A percentile compares a stretch with the other conserved stretches of the same genome.
Conservation (phyloP, 371 early-diverging fungal species). For the Mortierella sp. region DNA sequence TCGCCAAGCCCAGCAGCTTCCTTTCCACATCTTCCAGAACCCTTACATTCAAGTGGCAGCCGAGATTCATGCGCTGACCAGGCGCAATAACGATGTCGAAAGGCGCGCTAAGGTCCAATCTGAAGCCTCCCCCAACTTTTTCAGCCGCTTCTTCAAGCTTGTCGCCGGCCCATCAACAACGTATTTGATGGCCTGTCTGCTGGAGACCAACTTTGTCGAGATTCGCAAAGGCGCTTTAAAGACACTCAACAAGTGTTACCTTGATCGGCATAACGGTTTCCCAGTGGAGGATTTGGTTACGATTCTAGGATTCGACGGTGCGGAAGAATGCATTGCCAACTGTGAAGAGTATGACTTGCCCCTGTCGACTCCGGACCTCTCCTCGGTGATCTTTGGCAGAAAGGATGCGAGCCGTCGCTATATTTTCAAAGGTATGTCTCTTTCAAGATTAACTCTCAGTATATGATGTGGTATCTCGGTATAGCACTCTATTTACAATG, state of each 20-base stretch:
- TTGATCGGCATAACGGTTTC: slow-evolving; percentile 63
- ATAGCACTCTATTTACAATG: no score
- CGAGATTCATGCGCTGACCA: slow-evolving; percentile 72
- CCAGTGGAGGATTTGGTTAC: slow-evolving; percentile 62
- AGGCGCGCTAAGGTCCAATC: slow-evolving; percentile 60
- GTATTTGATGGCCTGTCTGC: slow-evolving; percentile 82
- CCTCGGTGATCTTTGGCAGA: slow-evolving; percentile 35
- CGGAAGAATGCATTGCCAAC: slow-evolving; percentile 60
- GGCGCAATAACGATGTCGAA: slow-evolving; percentile 68
- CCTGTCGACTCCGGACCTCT: slow-evolving; percentile 13
- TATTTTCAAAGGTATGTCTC: slow-evolving; percentile 34
- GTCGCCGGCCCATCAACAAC: slow-evolving; percentile 71
- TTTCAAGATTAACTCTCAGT: neutral
- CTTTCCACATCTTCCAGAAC: slow-evolving; percentile 65
- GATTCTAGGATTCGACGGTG: slow-evolving; percentile 71
- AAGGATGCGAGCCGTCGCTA: slow-evolving; percentile 21
- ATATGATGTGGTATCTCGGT: no score
- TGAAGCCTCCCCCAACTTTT: slow-evolving; percentile 76
- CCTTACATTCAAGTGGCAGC: slow-evolving; percentile 80
- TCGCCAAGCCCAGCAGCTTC: slow-evolving; percentile 73
- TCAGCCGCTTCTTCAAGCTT: slow-evolving; percentile 77
- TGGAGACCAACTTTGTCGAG: slow-evolving; percentile 80
- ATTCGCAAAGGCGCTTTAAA: slow-evolving; percentile 83
- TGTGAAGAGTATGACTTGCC: slow-evolving; percentile 44
- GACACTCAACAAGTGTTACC: slow-evolving; percentile 78